Evolutionary conservation across 148 eudicot genomes (phyloP), one percentile per base, ranked within the genome.

Genomic region (Silene uniflora): DNA sequence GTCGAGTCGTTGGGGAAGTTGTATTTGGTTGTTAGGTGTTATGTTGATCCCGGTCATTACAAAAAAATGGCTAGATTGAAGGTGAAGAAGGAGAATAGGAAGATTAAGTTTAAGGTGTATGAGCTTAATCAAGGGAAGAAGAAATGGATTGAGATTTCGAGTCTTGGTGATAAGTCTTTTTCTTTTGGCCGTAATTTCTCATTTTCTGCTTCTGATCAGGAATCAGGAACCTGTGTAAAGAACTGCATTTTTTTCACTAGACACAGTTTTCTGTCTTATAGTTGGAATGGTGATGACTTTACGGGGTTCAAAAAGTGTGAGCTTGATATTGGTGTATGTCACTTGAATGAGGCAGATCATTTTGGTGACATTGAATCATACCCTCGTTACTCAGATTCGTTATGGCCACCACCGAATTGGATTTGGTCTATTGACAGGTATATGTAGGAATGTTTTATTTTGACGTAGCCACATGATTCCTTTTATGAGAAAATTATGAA

Each of bases 371-470:
- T 66, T 17, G 76, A 39, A 23, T 64, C 71, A 3, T 55, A 64
- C 42, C 56, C 81, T 63, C 42, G 32, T 6, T 78, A 64, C 55
- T 49, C 58, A 1, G 49, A 72, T 17, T 6, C 42, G 9, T 23
- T 72, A 0, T 72, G 81, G 81, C 81, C 81, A 6, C 81, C 72
- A 10, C 76, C 81, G 22, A 2, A 58, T 62, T 77, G 80, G 75
- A 10, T 78, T 23, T 78, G 81, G 81, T 39, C 22, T 10, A 19
- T 35, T 49, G 32, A 54, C 58, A 55, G 25, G 81, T 78, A 52
- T 32, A 39, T 7, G 1, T 39, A 6, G 0, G 9, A 39, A 39
- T 39, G 35, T 32, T 32, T 32, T 32, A 32, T 32, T 32, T 32
- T 32, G 35, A 32, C 5, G 2, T 32, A 32, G 35, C 35, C 35